Percentiles rank a stretch among this genome's conserved stretches.
phyloP scores from a whole-genome alignment of 495 filamentous ascomycete species.

The Pyronema omphalodes region DNA sequence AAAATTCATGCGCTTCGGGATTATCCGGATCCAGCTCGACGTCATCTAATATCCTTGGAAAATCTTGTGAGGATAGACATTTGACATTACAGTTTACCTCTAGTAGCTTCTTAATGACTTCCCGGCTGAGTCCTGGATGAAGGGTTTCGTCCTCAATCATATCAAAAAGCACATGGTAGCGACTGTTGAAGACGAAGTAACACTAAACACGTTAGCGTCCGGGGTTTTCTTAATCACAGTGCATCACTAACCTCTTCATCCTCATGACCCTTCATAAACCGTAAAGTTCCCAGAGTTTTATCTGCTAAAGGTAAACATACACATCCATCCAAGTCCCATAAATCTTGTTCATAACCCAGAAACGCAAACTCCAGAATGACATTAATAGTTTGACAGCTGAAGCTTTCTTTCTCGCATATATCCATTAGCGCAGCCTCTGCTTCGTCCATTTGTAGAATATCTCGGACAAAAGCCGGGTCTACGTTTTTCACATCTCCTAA shows the following conservation, averaged over 20 bases:
- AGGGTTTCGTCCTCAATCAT: neutral
- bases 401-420: neutral
- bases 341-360: neutral
- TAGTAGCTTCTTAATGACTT: neutral
- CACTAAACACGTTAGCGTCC: neutral
- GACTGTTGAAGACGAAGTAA: slow-evolving; percentile 1
- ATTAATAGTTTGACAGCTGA: neutral
- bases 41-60: neutral
- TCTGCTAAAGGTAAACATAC: slow-evolving; percentile 23
- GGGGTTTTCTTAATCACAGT: too few species aligned
- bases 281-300: slow-evolving; percentile 18
- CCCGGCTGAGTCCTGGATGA: slow-evolving; percentile 1
- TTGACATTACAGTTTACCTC: slow-evolving; percentile 1
- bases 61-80: slow-evolving; percentile 2
- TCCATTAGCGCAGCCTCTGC: slow-evolving; percentile 4
- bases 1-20: neutral
- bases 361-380: slow-evolving; percentile 6
- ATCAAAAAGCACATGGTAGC: slow-evolving; percentile 1
- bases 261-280: neutral
- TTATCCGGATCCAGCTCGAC: slow-evolving; percentile 3
- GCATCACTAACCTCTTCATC: neutral
- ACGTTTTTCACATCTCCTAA: slow-evolving; percentile 4
- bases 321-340: slow-evolving; percentile 17
- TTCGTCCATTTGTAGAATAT: slow-evolving; percentile 3
- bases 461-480: slow-evolving; percentile 3